These are phyloP conservation scores for Penicillium bovifimosum DNA, from an alignment of 495 filamentous ascomycete species.

Conservation along the genomic window DNA sequence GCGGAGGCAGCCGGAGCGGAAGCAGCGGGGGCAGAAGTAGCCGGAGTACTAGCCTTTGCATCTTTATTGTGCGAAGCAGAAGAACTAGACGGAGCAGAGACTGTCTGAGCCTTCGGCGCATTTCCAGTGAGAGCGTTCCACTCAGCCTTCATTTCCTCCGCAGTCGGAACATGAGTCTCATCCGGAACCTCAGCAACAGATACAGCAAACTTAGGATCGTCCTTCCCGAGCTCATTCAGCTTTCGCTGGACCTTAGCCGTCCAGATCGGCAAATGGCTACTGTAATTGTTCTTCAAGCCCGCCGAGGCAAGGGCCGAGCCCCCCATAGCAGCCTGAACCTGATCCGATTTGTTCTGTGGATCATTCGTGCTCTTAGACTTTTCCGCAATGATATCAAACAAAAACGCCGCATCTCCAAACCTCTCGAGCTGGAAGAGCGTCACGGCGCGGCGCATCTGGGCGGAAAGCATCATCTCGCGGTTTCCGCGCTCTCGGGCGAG, in stretches of 20 bases:
- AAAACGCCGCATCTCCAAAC: slow-evolving; percentile 70
- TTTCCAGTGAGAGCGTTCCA: slow-evolving; percentile 26
- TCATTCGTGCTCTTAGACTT: slow-evolving; percentile 52
- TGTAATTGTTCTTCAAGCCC: neutral
- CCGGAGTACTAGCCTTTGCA: neutral
- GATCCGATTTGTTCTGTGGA: slow-evolving; percentile 35
- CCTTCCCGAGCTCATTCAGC: slow-evolving; percentile 50
- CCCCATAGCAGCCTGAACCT: slow-evolving; percentile 30
- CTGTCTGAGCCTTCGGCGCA: slow-evolving; percentile 12
- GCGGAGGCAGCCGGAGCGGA: neutral
- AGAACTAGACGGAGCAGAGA: neutral
- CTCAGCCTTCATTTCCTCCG: slow-evolving; percentile 31
- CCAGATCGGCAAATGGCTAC: slow-evolving; percentile 51
- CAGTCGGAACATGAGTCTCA: slow-evolving; percentile 45
- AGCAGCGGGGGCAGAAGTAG: neutral
- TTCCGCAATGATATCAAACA: slow-evolving; percentile 61
- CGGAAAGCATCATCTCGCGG: slow-evolving; percentile 70
- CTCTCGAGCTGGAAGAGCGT: slow-evolving; percentile 64
- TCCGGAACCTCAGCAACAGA: slow-evolving; percentile 58
- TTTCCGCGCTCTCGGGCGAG: slow-evolving; percentile 68
- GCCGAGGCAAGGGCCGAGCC: neutral
- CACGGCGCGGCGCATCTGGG: slow-evolving; percentile 76
- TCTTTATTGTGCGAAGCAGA: neutral
- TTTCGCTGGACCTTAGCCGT: slow-evolving; percentile 48
- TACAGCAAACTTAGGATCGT: slow-evolving; percentile 52